Conservation (phyloP, 1,284 basidiomycete genomes). For the Tilletiopsis washingtonensis region DNA sequence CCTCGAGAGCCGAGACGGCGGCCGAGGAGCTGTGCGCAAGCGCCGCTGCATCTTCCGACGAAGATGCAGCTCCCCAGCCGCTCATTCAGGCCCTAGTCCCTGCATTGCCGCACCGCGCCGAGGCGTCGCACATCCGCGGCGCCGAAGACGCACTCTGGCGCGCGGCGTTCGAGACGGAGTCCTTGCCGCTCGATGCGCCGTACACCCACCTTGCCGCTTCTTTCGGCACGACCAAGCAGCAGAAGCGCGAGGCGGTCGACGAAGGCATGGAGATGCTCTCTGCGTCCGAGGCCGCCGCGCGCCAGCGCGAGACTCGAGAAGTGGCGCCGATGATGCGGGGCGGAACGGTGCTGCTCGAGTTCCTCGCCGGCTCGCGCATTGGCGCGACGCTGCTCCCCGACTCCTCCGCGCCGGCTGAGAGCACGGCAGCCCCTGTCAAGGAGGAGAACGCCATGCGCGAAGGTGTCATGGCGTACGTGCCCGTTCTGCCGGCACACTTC, state of each 20-base stretch:
- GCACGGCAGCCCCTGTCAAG: no score
- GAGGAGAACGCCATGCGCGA: neutral
- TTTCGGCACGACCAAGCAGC: slow-evolving; percentile 5
- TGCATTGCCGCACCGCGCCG: no score
- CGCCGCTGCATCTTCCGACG: no score
- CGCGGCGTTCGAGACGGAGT: slow-evolving; percentile 18
- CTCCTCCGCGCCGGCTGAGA: no score
- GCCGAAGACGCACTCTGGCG: slow-evolving; percentile 27
- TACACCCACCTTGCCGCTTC: slow-evolving; percentile 30
- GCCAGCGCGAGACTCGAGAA: neutral
- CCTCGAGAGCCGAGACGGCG: slow-evolving; percentile 18
- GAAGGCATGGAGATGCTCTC: slow-evolving; percentile 1
- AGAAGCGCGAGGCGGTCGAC: neutral
- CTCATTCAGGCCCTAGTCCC: no score
- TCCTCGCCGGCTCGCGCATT: slow-evolving; percentile 21
- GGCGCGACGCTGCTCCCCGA: slow-evolving; percentile 14
- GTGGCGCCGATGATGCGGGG: slow-evolving; percentile 15
- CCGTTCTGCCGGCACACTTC: slow-evolving; percentile 24
- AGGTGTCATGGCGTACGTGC: slow-evolving; percentile 15
- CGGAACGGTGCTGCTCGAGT: slow-evolving; percentile 32
- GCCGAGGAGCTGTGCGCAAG: neutral
- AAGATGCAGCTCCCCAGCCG: no score
- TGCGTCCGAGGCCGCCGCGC: neutral
- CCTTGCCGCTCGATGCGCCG: slow-evolving; percentile 26
- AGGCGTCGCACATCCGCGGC: no score